Base-by-base conservation (phyloP, 768 basidiomycete species). In the Boletus reticuloceps region DNA sequence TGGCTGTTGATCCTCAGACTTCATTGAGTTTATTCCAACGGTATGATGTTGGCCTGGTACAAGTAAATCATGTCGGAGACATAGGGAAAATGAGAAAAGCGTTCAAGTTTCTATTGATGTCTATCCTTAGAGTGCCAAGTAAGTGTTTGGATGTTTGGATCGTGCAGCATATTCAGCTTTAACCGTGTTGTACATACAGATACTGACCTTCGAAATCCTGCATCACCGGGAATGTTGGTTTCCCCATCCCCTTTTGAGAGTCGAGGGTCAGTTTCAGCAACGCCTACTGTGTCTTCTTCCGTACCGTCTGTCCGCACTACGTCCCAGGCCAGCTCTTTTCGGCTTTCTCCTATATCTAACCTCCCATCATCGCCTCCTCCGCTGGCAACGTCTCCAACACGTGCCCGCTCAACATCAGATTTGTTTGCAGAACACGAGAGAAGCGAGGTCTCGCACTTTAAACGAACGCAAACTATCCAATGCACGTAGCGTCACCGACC, bases 21-120 rank as follows among this genome's bases (percentile, higher is more conserved):
- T 85, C 83, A 5, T 61, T 75, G 20, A 74, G 71, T 19, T 68
- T 85, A 40, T 75, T 88, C 40, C 72, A 78, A 34, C 72, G 75
- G 34, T 88, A 88, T 68, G 86, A 91, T 61, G 82, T 87, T 9
- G 91, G 92, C 10, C 72, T 97, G 29, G 84, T 94, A 12, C 87
- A 91, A 68, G 87, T 91, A 3, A 81, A 85, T 5, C 79, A 73
- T 42, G 67, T 72, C 7, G 74, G 76, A 22, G 82, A 87, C 4
- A 69, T 72, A 12, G 87, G 88, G 13, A 91, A 88, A 74, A 88
- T 94, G 75, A 82, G 84, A 51, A 79, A 79, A 45, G 81, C 82
- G 0, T 91, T 94, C 66, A 81, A 83, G 39, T 94, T 82, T 76
- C 67, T 94, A n/a, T 68, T 93, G 55, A 82, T 80, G 65, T 81